Base-by-base conservation (phyloP, 768 basidiomycete genomes). In the Suillus spraguei region DNA sequence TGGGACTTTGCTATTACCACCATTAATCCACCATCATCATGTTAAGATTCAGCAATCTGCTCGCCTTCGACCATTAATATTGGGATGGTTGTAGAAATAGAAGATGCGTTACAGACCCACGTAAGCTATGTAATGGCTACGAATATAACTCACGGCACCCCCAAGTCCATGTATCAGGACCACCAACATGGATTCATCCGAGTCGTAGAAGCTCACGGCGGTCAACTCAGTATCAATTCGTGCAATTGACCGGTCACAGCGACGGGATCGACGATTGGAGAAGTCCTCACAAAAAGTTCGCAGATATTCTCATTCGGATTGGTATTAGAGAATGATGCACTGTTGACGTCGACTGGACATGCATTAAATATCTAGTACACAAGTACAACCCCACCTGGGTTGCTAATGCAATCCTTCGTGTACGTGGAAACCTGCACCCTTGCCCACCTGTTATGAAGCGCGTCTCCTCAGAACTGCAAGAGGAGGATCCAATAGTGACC, bases 371-470 rank as follows among this genome's bases (percentile, higher is more conserved):
- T 71, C 82, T 93, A 49, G 76, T 81, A 3, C 83, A 87, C 52
- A 76, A 81, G 69, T 71, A 76, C 58, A 90, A 87, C 69, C 87
- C 86, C 2, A 84, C 85, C 0, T 93, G 90, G 90, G 79, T 85
- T 38, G 64, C 69, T 5, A 79, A 81, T 91, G 41, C 85, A 88
- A 66, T 88, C 87, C 9, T 89, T 88, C 72, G 75, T 78, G 68
- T 91, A 91, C 66, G 90, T 92, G 64, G 91, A 92, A 75, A 93
- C 92, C 68, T 88, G 85, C 68, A 86, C 87, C 0, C 76, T 86
- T 1, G 87, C 90, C 0, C 91, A 93, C 70, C 76, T 83, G 82
- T 66, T 92, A 92, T 72, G 91, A 93, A 73, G 82, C 81, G 63
- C 85, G 90, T 16, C 84, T 93, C 39, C 76, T 89, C 60, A 89